Evolutionary conservation across 805 yeast genomes (phyloP), one percentile per base, ranked within the genome.

Genomic region (Priceomyces carsonii): DNA sequence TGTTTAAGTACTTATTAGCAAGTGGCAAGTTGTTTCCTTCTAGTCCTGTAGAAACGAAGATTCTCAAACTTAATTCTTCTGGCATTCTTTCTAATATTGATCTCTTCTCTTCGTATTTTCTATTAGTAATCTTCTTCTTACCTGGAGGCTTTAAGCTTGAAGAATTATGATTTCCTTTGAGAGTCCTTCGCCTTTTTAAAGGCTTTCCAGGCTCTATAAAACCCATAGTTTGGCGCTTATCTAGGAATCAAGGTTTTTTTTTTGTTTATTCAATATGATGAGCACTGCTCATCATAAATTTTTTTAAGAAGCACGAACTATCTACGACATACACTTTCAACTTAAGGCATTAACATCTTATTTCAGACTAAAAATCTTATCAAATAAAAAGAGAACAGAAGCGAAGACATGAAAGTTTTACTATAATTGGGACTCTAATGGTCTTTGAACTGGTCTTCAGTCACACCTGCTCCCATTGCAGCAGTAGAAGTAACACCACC

Each of bases 391-490:
- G n/a, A n/a, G n/a, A n/a, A n/a, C n/a, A n/a, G n/a, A n/a, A n/a
- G n/a, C n/a, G n/a, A n/a, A n/a, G n/a, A n/a, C n/a, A n/a, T n/a
- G n/a, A n/a, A n/a, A n/a, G n/a, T n/a, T n/a, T n/a, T n/a, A n/a
- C n/a, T n/a, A n/a, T n/a, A n/a, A n/a, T n/a, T n/a, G n/a, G n/a
- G n/a, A n/a, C n/a, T n/a, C n/a, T n/a, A n/a, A n/a, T n/a, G n/a
- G n/a, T n/a, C n/a, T 17, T 84, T 85, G 72, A 91, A 91, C 69
- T 91, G 98, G 50, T 85, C 95, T 71, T 91, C 98, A 36, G 98
- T 91, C 48, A 91, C 97, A 72, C 98, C 98, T 43, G 83, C 83
- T 57, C 97, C 97, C 97, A 91, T 91, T 32, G 98, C 97, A 48
- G 97, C 95, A 32, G 98, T 91, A 13, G 95, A 83, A 33, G 90